A percentile compares a stretch with the other conserved stretches of the same genome.
Conservation (phyloP, 306 rosid genomes). For the Vicia sativa region DNA sequence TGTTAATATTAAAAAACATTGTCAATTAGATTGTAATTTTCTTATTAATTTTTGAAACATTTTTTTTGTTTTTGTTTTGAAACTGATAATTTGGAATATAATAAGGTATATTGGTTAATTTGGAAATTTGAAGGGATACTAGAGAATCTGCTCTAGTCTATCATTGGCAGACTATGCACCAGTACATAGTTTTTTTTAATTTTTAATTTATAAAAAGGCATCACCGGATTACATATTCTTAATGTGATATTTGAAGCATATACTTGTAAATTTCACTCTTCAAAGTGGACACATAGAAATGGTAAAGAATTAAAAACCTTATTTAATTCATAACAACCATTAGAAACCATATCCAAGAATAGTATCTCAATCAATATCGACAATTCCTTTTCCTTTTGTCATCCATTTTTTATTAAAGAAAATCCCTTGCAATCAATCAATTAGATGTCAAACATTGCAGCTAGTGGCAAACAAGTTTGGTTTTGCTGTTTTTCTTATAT, state of each 20-base stretch:
- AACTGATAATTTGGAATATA: too few relatives aligned
- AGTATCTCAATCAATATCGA: not conserved
- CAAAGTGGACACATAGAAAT: not conserved
- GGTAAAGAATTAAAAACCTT: constrained; percentile 19
- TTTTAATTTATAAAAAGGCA: too few relatives aligned
- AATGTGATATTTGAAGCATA: not conserved
- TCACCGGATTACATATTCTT: not conserved
- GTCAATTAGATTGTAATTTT: too few relatives aligned
- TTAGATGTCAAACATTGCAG: not conserved
- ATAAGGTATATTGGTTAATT: too few relatives aligned
- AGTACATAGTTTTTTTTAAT: too few relatives aligned
- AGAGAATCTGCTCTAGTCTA: not conserved
- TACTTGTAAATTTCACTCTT: not conserved
- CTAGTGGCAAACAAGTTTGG: not conserved
- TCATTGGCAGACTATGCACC: not conserved
- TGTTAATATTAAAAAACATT: too few relatives aligned
- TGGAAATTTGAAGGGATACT: too few relatives aligned
- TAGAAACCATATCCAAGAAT: not conserved
- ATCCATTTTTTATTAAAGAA: not conserved
- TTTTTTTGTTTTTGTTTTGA: too few relatives aligned
- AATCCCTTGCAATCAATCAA: not conserved
- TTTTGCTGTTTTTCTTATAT: not conserved
- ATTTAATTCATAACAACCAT: constrained; percentile 29
- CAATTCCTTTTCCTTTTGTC: not conserved
- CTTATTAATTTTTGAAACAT: too few relatives aligned